phyloP scores from a whole-genome alignment of 805 yeast genomes.

The Ogataea nakhonphanomensis region DNA sequence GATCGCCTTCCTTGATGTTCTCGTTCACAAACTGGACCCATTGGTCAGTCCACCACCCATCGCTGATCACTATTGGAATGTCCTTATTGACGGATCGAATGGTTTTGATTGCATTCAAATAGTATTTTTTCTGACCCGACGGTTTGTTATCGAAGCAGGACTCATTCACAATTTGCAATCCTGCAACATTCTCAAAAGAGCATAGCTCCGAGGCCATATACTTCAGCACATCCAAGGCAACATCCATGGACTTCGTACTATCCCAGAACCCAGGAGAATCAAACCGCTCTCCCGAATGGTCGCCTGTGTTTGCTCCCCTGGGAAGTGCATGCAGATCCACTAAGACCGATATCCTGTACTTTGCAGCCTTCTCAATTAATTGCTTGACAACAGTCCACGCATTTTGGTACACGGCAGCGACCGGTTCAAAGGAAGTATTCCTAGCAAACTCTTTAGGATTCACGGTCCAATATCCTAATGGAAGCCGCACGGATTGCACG shows the following conservation, averaged over 20 bases:
- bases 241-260: conserved; percentile 36
- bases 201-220: conserved; percentile 60
- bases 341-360: conserved; percentile 65
- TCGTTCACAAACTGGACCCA: conserved; percentile 66
- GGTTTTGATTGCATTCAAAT: conserved; percentile 56
- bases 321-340: conserved; percentile 90
- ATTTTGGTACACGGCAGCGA: conserved; percentile 55
- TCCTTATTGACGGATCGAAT: conserved; percentile 53
- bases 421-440: conserved; percentile 60
- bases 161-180: conserved; percentile 84
- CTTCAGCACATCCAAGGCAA: conserved; percentile 49
- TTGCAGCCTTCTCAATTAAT: conserved; percentile 56
- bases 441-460: conserved; percentile 54
- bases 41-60: conserved; percentile 88
- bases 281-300: conserved; percentile 73
- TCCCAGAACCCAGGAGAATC: conserved; percentile 66
- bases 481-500: conserved; percentile 79
- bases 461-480: conserved; percentile 91
- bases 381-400: conserved; percentile 67
- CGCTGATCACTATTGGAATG: conserved; percentile 79
- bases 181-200: conserved; percentile 65
- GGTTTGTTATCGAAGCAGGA: conserved; percentile 60
- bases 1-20: conserved; percentile 35
- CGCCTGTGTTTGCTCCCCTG: conserved; percentile 85
- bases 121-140: conserved; percentile 54